Conservation (phyloP, 305 asterid species). For the Fraxinus velutina region DNA sequence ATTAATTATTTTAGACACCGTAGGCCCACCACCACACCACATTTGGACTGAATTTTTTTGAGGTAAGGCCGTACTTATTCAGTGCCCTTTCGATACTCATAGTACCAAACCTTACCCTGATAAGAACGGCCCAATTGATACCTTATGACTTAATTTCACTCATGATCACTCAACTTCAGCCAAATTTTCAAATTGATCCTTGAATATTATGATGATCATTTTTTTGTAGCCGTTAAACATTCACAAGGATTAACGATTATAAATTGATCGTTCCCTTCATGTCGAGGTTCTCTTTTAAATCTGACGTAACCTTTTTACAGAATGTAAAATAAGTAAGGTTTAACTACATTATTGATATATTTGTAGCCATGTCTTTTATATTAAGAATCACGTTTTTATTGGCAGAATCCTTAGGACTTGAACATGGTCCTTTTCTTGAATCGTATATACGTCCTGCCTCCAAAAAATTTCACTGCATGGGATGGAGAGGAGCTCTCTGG, state of each 20-base stretch:
- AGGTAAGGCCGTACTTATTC: conserved; percentile 60
- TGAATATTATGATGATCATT: not conserved
- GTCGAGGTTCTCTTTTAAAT: not conserved
- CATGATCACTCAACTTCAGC: not conserved
- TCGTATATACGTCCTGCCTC: not conserved
- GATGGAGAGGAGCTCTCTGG: not conserved
- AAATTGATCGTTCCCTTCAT: not conserved
- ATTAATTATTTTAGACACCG: not conserved
- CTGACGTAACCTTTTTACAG: not conserved
- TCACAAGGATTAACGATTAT: not conserved
- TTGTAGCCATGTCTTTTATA: not conserved
- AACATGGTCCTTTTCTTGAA: not conserved
- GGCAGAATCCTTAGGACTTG: not conserved
- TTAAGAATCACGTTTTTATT: not conserved
- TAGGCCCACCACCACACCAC: not conserved
- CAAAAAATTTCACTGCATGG: not conserved
- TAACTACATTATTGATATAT: not conserved
- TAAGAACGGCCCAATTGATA: conserved; percentile 45
- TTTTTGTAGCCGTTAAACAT: not conserved
- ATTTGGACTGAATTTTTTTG: not conserved
- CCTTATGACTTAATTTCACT: not conserved
- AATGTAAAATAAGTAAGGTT: not conserved
- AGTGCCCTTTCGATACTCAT: conserved; percentile 4
- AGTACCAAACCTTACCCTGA: conserved; percentile 43
- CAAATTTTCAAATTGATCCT: not conserved